These are phyloP conservation scores for Daldinia concentrica DNA, from an alignment of 495 filamentous ascomycete genomes.

Conservation along the genomic window DNA sequence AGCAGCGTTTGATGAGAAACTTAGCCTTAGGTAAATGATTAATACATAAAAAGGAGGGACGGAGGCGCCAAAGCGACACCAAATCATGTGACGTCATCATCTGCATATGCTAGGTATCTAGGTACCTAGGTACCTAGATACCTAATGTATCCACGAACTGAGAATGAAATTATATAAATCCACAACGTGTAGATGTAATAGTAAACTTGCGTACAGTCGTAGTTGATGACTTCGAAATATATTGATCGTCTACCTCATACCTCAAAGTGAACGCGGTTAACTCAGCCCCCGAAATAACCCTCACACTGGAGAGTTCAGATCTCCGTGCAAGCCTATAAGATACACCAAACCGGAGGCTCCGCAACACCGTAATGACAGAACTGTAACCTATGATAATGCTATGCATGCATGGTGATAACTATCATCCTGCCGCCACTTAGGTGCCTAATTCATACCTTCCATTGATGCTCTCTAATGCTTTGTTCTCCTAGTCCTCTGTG, in stretches of 20 bases:
- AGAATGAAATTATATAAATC: neutral
- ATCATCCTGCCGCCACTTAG: neutral
- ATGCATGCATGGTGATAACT: neutral
- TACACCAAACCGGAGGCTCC: constrained; percentile 16
- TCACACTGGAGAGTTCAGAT: neutral
- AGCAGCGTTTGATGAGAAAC: too few relatives aligned
- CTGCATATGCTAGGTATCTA: neutral
- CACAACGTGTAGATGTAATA: neutral
- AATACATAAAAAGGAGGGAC: neutral
- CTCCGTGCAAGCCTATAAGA: constrained; percentile 5
- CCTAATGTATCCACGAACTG: neutral
- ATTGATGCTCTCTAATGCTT: constrained; percentile 26
- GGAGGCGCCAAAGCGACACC: neutral
- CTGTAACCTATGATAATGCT: constrained; percentile 10
- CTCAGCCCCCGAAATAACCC: too few relatives aligned
- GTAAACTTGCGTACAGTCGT: neutral
- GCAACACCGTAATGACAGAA: constrained; percentile 8
- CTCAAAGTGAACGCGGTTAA: constrained; percentile 1
- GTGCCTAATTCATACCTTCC: constrained; percentile 13
- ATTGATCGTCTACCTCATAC: neutral
- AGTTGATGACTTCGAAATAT: neutral
- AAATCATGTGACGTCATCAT: neutral
- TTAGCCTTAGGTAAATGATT: too few relatives aligned
- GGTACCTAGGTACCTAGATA: neutral
- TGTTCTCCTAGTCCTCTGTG: constrained; percentile 6